Percentiles rank a stretch among this genome's conserved stretches.
Conservation (phyloP, 106 monocot species). For the Dendrobium nobile region DNA sequence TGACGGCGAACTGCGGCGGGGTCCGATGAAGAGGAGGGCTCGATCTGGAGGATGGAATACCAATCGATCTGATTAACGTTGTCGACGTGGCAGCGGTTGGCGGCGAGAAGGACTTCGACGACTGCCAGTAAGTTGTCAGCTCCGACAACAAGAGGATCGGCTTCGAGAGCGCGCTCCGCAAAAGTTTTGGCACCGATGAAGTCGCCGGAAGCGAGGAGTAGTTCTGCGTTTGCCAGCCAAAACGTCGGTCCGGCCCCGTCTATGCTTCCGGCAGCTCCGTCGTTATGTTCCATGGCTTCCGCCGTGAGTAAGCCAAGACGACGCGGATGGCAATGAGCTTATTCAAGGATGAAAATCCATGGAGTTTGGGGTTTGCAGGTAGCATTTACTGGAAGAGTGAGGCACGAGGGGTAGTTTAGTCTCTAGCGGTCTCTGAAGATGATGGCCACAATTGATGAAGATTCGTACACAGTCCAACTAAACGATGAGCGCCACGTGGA, state of each 20-base stretch:
- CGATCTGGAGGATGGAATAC: constrained; percentile 61
- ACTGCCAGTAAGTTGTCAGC: constrained; percentile 53
- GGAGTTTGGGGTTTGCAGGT: no score
- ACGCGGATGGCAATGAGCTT: no score
- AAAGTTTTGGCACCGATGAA: constrained; percentile 19
- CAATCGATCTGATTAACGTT: constrained; percentile 29
- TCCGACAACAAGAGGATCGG: constrained; percentile 28
- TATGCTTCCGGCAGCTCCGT: not conserved
- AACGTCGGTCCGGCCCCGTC: not conserved
- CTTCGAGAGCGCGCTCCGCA: constrained; percentile 29
- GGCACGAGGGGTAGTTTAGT: no score
- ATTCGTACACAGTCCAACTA: no score
- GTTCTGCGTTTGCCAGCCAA: not conserved
- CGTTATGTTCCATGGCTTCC: not conserved
- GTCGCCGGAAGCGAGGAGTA: constrained; percentile 10
- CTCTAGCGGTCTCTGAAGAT: no score
- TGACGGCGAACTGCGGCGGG: constrained; percentile 6
- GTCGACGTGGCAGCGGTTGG: constrained; percentile 19
- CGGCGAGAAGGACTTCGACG: constrained; percentile 49
- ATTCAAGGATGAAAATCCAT: no score
- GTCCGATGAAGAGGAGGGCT: constrained; percentile 15
- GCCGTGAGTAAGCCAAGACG: no score
- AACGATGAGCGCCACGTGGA: no score
- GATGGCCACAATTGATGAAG: no score
- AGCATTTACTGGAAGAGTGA: no score